Conservation (phyloP, 2,329 filamentous ascomycete species). For the Pseudogymnoascus sp. region DNA sequence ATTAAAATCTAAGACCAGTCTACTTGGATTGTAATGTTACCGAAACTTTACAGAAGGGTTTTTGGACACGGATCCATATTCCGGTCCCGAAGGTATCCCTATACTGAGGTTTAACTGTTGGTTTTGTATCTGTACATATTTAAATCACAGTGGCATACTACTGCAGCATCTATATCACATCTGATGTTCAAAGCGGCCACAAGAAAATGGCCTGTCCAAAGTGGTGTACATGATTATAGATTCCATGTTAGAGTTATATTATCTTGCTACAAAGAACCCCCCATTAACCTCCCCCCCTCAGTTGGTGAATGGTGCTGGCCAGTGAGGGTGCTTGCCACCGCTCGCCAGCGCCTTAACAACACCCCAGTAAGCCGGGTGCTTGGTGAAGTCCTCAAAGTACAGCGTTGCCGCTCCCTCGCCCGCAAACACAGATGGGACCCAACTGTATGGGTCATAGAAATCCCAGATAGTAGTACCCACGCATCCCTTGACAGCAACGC, state of each 20-base stretch:
- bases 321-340: not conserved
- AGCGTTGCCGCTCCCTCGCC: slow-evolving; percentile 36
- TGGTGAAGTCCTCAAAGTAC: slow-evolving; percentile 36
- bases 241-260: not conserved
- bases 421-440: slow-evolving; percentile 36
- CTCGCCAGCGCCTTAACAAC: slow-evolving; percentile 28
- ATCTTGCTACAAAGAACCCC: not conserved
- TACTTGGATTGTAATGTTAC: not conserved
- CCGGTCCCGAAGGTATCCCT: not conserved
- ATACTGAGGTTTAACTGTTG: not conserved
- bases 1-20: not conserved
- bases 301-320: not conserved
- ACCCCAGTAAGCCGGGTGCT: slow-evolving; percentile 38
- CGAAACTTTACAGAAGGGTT: not conserved
- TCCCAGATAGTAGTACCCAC: slow-evolving; percentile 27
- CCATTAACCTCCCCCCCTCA: not conserved
- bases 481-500: slow-evolving; percentile 20
- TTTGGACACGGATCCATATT: not conserved
- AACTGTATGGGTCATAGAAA: slow-evolving; percentile 30
- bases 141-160: not conserved
- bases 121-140: not conserved
- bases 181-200: not conserved
- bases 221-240: not conserved
- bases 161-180: not conserved
- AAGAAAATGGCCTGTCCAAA: not conserved